phyloP scores from a whole-genome alignment of 176 grass and related monocot species.

The Oryza meyeriana region DNA sequence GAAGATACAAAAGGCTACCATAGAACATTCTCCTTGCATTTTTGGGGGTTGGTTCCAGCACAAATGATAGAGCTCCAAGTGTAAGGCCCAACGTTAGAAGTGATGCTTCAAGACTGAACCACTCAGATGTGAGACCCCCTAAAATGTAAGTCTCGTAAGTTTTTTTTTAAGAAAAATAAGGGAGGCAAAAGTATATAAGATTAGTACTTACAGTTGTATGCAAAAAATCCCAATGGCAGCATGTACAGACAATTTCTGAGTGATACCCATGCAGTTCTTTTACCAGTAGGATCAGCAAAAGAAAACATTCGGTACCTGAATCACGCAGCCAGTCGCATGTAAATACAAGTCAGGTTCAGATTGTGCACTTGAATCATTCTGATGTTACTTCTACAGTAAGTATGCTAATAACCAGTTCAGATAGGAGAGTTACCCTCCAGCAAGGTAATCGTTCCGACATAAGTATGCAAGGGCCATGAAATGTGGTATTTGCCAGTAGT shows the following conservation, averaged over 20 bases:
- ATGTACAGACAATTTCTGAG: conserved; percentile 94
- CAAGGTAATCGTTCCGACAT: conserved; percentile 83
- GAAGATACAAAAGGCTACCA: conserved; percentile 88
- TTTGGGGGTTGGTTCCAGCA: conserved; percentile 52
- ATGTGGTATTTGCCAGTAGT: conserved; percentile 97
- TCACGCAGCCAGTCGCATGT: conserved; percentile 21
- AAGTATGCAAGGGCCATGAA: conserved; percentile 98
- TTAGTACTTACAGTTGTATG: conserved; percentile 76
- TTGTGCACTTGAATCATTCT: conserved; percentile 4
- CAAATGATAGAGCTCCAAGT: conserved; percentile 66
- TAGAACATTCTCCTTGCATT: conserved; percentile 93
- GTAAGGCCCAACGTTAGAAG: conserved; percentile 68
- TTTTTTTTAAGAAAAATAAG: not conserved
- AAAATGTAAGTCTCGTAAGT: conserved; percentile 7
- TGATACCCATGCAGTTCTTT: conserved; percentile 84
- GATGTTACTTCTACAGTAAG: conserved; percentile 6
- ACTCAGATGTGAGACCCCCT: conserved; percentile 90
- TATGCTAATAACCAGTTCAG: not conserved
- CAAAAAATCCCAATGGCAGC: conserved; percentile 79
- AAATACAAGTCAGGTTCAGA: conserved; percentile 8
- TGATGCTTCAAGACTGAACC: conserved; percentile 86
- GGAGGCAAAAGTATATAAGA: not conserved
- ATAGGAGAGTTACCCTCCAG: conserved; percentile 74
- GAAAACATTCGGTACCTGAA: conserved; percentile 73
- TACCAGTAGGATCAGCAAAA: conserved; percentile 77